Evolutionary conservation across 1,284 basidiomycete genomes (phyloP).

Genomic region (Microbotryum violaceum): DNA sequence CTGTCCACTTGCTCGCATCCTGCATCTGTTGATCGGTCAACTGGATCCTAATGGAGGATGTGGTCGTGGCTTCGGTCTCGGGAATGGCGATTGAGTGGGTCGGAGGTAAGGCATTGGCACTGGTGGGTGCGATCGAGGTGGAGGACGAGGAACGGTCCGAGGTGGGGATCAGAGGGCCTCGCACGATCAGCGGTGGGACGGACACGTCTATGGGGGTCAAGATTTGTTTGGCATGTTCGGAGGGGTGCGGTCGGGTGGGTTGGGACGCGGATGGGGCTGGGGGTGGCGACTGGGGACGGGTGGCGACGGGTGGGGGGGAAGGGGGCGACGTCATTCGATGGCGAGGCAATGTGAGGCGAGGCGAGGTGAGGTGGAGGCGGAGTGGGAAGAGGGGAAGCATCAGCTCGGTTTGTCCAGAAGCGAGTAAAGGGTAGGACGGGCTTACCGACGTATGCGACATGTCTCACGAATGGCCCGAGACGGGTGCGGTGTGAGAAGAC

Average conservation of each 20-base stretch:
- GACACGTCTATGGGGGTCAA: slow-evolving; percentile 17
- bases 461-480: no score
- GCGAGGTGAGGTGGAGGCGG: no score
- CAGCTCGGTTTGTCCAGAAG: no score
- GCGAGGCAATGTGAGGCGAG: no score
- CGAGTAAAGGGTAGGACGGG: no score
- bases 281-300: no score
- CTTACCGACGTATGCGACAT: no score
- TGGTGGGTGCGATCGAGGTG: neutral
- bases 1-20: slow-evolving; percentile 59
- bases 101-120: neutral
- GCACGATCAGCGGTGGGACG: neutral
- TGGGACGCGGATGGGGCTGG: no score
- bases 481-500: no score
- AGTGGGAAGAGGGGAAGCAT: no score
- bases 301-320: no score
- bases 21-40: slow-evolving; percentile 39
- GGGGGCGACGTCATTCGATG: no score
- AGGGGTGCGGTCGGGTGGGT: slow-evolving; percentile 1
- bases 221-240: slow-evolving; percentile 1
- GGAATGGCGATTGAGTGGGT: neutral
- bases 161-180: slow-evolving; percentile 17
- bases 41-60: slow-evolving; percentile 13
- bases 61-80: neutral
- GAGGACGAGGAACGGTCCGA: neutral